Conservation (phyloP, 306 rosid genomes). For the Quercus glauca region DNA sequence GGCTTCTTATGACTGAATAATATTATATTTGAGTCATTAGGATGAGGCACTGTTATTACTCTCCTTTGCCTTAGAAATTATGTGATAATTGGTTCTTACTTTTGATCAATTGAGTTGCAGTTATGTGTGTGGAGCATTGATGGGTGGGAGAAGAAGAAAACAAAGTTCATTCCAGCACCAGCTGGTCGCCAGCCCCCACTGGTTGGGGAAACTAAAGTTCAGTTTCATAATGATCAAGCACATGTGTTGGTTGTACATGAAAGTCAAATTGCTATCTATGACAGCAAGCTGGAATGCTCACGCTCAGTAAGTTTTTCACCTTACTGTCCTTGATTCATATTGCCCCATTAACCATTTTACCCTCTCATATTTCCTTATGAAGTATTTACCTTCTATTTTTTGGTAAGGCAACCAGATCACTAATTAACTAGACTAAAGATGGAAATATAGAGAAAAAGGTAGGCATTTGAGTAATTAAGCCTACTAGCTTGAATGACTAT, state of each 20-base stretch:
- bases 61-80: not conserved
- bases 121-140: constrained; percentile 46
- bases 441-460: not conserved
- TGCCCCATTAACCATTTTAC: not conserved
- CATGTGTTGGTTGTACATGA: constrained; percentile 46
- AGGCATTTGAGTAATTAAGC: not conserved
- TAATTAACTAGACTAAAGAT: not conserved
- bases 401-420: not conserved
- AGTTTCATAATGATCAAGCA: constrained; percentile 43
- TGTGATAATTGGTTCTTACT: not conserved
- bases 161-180: constrained; percentile 43
- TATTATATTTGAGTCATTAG: not conserved
- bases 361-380: not conserved
- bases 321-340: not conserved
- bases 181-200: constrained; percentile 39
- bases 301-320: constrained; percentile 33
- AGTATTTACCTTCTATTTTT: not conserved
- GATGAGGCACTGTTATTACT: not conserved
- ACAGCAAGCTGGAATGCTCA: constrained; percentile 43
- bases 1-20: not conserved
- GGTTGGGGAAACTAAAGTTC: constrained; percentile 45
- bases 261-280: constrained; percentile 39
- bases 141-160: constrained; percentile 49
- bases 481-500: not conserved
- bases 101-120: constrained; percentile 19